Evolutionary conservation across 192 early-diverging fungal species (phyloP).

Genomic region (Geosiphon pyriformis): DNA sequence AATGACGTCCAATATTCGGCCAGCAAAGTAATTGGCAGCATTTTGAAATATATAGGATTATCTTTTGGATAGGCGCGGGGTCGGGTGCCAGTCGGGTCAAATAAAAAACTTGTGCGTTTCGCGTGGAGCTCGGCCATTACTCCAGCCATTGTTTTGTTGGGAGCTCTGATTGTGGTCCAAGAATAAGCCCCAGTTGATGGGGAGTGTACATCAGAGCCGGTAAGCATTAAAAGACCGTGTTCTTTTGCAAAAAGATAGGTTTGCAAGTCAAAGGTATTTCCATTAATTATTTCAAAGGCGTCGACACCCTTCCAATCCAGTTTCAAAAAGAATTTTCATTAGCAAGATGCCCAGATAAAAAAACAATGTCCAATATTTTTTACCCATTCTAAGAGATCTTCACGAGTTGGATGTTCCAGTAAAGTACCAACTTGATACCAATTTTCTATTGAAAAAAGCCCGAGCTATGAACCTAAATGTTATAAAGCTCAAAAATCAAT

Average conservation of each 20-base stretch:
- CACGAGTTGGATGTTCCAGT: constrained; percentile 55
- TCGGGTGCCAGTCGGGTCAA: constrained; percentile 62
- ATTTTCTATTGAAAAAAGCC: background rate
- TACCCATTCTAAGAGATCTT: constrained; percentile 47
- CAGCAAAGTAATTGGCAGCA: constrained; percentile 48
- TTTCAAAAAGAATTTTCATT: background rate
- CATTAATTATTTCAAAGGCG: constrained; percentile 64
- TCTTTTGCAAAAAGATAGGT: constrained; percentile 47
- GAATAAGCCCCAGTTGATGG: constrained; percentile 51
- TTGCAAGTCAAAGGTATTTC: constrained; percentile 51
- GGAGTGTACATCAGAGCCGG: constrained; percentile 62
- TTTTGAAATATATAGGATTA: constrained; percentile 31
- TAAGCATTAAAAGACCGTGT: constrained; percentile 48
- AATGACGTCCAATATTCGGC: constrained; percentile 57
- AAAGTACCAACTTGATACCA: constrained; percentile 50
- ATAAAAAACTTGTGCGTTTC: constrained; percentile 55
- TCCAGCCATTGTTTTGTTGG: constrained; percentile 35
- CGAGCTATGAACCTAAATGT: background rate
- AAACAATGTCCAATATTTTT: too few relatives aligned
- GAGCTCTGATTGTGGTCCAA: constrained; percentile 56
- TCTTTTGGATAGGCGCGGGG: constrained; percentile 34
- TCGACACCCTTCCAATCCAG: constrained; percentile 48
- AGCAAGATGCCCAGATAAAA: too few relatives aligned
- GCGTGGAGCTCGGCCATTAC: constrained; percentile 56
- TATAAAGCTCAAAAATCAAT: background rate